Conservation (phyloP, 2,329 filamentous ascomycete species). For the Penicillium sclerotiorum region DNA sequence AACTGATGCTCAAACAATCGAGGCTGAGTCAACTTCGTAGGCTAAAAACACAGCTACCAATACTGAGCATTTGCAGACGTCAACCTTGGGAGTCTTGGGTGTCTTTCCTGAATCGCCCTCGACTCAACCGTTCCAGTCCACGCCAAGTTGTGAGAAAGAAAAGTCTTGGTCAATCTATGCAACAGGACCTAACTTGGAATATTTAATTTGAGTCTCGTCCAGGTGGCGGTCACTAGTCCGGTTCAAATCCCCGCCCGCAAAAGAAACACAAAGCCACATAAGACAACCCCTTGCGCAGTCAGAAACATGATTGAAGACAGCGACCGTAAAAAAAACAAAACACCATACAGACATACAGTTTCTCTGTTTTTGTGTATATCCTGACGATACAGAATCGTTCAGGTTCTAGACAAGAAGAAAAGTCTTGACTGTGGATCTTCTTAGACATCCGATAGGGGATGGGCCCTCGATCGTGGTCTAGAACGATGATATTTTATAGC, state of each 20-base stretch:
- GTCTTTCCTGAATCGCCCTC: no score
- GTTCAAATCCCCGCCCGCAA: conserved; percentile 16
- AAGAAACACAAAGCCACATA: conserved; percentile 2
- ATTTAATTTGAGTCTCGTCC: conserved; percentile 16
- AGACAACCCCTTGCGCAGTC: conserved; percentile 11
- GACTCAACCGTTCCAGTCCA: not conserved
- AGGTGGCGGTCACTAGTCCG: conserved; percentile 25
- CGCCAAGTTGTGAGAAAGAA: not conserved
- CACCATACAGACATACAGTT: not conserved
- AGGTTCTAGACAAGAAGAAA: not conserved
- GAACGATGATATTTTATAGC: not conserved
- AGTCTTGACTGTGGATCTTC: not conserved
- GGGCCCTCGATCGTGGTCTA: not conserved
- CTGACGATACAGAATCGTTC: not conserved
- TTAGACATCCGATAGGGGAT: not conserved
- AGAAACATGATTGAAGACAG: conserved; percentile 6
- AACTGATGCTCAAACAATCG: no score
- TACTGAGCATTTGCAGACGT: no score
- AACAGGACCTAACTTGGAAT: conserved; percentile 7
- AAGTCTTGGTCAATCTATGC: not conserved
- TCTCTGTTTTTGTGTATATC: not conserved
- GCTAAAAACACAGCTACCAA: no score
- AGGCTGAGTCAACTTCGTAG: no score
- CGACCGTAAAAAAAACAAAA: not conserved
- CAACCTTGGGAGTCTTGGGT: no score